Conservation (phyloP, 148 eudicot genomes). For the Silene uniflora region DNA sequence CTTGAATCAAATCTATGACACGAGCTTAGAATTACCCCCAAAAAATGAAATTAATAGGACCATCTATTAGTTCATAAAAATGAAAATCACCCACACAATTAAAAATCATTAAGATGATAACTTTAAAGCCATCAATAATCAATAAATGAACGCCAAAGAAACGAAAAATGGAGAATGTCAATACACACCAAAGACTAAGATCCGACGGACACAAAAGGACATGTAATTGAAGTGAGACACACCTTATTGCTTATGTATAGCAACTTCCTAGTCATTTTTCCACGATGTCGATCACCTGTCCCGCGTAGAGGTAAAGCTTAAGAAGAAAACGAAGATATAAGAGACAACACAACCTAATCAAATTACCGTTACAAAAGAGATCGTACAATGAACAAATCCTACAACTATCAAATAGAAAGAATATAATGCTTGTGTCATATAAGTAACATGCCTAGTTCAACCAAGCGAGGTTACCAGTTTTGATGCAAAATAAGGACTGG, state of each 20-base stretch:
- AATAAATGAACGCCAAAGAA: too few species aligned
- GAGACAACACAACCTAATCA: slow-evolving; percentile 1
- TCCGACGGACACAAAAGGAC: not conserved
- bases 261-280: slow-evolving; percentile 90
- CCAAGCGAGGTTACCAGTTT: not conserved
- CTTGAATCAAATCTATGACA: too few species aligned
- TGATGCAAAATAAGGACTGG: not conserved
- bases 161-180: too few species aligned
- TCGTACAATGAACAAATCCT: not conserved
- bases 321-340: not conserved
- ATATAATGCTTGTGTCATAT: not conserved
- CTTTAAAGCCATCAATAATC: too few species aligned
- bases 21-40: too few species aligned
- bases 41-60: too few species aligned
- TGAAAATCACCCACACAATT: too few species aligned
- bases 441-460: not conserved
- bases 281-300: slow-evolving; percentile 91
- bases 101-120: too few species aligned
- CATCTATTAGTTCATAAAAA: too few species aligned
- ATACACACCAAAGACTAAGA: too few species aligned
- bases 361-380: not conserved
- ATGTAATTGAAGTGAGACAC: slow-evolving; percentile 16
- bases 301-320: slow-evolving; percentile 85
- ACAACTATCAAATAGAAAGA: not conserved
- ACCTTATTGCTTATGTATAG: slow-evolving; percentile 91